These are phyloP conservation scores for Carex sylvatica DNA, from an alignment of 202 grass and related monocot genomes.

Conservation along the genomic window DNA sequence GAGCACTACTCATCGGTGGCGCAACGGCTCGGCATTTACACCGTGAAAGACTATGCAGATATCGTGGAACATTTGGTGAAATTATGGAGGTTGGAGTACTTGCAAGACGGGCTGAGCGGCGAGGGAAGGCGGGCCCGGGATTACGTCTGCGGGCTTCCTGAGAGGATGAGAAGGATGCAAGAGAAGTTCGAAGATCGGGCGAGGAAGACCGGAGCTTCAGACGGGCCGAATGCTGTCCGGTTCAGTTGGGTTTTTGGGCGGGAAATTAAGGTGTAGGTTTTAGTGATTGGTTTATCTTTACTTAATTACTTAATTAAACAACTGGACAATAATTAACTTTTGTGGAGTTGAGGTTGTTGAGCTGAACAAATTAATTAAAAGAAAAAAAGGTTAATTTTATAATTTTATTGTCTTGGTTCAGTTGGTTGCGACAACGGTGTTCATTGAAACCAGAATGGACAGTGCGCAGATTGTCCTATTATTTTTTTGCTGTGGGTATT, in stretches of 20 bases:
- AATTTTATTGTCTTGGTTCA: neutral
- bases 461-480: too few relatives aligned
- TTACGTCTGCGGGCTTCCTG: conserved; percentile 41
- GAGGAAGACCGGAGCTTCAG: neutral
- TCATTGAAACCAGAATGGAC: too few relatives aligned
- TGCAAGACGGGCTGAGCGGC: conserved; percentile 42
- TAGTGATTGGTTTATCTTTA: neutral
- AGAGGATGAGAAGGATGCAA: conserved; percentile 53
- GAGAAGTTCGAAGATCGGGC: conserved; percentile 39
- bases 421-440: neutral
- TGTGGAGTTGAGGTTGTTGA: neutral
- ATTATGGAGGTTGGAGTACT: conserved; percentile 48
- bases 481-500: too few relatives aligned
- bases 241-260: conserved; percentile 59
- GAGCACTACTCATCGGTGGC: conserved; percentile 47
- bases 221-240: conserved; percentile 5
- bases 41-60: conserved; percentile 59
- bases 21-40: conserved; percentile 49
- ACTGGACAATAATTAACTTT: conserved; percentile 3
- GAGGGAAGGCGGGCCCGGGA: conserved; percentile 48
- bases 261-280: conserved; percentile 12
- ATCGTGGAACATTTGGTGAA: conserved; percentile 52
- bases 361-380: neutral
- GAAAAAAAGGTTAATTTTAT: neutral
- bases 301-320: neutral